Conservation (phyloP, 2,329 filamentous ascomycete species). For the Onygenales sp. region DNA sequence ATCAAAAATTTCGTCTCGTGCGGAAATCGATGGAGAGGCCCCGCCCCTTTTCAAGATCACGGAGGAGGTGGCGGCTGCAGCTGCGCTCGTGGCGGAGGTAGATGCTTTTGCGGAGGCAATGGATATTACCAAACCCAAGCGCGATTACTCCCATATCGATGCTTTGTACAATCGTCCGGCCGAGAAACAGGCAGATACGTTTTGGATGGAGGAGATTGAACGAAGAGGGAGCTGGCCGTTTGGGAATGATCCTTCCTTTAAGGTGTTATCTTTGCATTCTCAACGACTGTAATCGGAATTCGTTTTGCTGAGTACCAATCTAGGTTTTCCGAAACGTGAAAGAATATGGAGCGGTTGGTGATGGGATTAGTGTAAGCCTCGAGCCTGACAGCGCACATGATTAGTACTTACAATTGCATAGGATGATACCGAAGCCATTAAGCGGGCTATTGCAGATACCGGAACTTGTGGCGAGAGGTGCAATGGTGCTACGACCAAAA, state of each 20-base stretch:
- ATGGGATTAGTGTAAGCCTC: slow-evolving; percentile 4
- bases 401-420: neutral
- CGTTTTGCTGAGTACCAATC: neutral
- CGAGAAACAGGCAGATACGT: neutral
- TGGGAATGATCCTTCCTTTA: slow-evolving; percentile 3
- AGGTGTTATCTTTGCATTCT: neutral
- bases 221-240: slow-evolving; percentile 3
- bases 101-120: neutral
- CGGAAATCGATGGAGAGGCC: neutral
- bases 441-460: slow-evolving; percentile 1
- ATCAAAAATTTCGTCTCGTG: neutral
- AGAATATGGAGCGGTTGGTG: slow-evolving; percentile 4
- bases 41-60: slow-evolving; percentile 3
- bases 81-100: slow-evolving; percentile 4
- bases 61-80: slow-evolving; percentile 1
- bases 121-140: neutral
- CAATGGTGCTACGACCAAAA: slow-evolving; percentile 13
- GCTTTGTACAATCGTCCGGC: neutral
- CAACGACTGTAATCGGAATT: neutral
- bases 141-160: neutral
- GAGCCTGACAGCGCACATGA: neutral
- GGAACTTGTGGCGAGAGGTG: slow-evolving; percentile 11
- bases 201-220: slow-evolving; percentile 5
- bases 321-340: slow-evolving; percentile 6
- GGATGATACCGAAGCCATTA: slow-evolving; percentile 2